These are phyloP conservation scores for Globisporangium yorkense DNA, from an alignment of 352 stramenopile genomes.

Conservation along the genomic window DNA sequence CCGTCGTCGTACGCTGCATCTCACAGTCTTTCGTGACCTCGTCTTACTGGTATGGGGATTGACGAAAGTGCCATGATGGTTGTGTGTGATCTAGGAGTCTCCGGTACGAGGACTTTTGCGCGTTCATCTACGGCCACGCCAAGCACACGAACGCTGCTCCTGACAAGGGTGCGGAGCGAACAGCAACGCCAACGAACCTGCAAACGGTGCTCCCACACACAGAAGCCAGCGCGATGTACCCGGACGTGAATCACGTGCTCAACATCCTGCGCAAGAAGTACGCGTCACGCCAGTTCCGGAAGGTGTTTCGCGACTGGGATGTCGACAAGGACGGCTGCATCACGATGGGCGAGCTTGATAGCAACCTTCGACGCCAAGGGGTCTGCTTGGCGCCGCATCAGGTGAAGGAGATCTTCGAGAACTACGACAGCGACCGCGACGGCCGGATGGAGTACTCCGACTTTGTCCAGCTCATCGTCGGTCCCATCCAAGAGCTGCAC, in stretches of 20 bases:
- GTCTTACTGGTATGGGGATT: neutral
- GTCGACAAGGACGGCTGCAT: conserved; percentile 46
- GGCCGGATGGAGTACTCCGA: conserved; percentile 37
- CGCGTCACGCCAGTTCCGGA: conserved; percentile 25
- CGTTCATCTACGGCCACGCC: conserved; percentile 19
- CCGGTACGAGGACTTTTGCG: conserved; percentile 44
- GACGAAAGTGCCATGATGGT: too few species aligned
- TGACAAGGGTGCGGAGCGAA: neutral
- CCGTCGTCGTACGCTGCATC: conserved; percentile 21
- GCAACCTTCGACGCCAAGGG: conserved; percentile 36
- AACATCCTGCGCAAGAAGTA: conserved; percentile 49
- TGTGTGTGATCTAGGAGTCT: conserved; percentile 21
- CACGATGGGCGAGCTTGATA: conserved; percentile 35
- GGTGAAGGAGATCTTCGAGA: conserved; percentile 35
- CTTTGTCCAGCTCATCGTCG: conserved; percentile 38
- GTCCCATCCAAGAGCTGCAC: conserved; percentile 19
- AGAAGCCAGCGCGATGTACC: conserved; percentile 17
- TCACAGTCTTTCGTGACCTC: neutral
- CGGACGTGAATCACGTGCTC: conserved; percentile 28
- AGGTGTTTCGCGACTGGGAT: conserved; percentile 58
- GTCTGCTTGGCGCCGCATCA: conserved; percentile 26
- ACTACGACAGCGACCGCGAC: conserved; percentile 33
- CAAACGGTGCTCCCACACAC: neutral
- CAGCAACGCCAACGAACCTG: neutral
- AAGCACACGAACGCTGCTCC: neutral